A percentile compares a stretch with the other conserved stretches of the same genome.
Evolutionary conservation across 495 filamentous ascomycete genomes (phyloP).

Genomic region (Talaromyces trachyspermus): DNA sequence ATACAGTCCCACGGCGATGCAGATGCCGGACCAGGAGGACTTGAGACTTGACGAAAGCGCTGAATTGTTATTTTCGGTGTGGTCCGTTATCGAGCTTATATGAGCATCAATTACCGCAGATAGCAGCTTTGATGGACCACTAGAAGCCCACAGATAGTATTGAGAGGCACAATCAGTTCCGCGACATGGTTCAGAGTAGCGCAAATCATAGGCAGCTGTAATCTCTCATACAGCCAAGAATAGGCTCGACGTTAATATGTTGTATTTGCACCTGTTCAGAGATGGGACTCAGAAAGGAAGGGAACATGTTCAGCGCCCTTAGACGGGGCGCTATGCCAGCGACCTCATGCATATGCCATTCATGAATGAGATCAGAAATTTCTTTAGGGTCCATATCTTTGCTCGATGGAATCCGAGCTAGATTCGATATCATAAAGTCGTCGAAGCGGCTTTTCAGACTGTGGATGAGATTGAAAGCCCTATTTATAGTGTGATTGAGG

Average conservation of each 20-base stretch:
- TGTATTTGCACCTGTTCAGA: not conserved
- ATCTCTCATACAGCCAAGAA: not conserved
- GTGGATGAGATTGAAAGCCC: not conserved
- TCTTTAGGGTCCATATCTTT: not conserved
- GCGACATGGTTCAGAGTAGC: not conserved
- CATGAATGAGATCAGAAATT: not conserved
- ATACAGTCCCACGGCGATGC: not conserved
- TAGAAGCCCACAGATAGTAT: not conserved
- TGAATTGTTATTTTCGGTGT: not conserved
- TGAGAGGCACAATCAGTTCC: not conserved
- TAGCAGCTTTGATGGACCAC: slow-evolving; percentile 1
- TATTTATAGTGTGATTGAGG: too few relatives aligned
- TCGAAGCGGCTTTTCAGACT: slow-evolving; percentile 1
- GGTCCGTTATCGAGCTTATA: not conserved
- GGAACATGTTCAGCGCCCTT: not conserved
- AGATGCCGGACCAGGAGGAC: not conserved
- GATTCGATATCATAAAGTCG: not conserved
- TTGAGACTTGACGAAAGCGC: not conserved
- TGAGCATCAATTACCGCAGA: not conserved
- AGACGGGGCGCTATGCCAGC: not conserved
- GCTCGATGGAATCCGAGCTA: not conserved
- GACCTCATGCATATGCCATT: slow-evolving; percentile 1
- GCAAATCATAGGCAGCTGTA: not conserved
- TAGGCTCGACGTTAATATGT: not conserved
- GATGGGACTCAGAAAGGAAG: not conserved